Conservation (phyloP, 805 yeast species). For the Teunomyces lycoperdinae region DNA sequence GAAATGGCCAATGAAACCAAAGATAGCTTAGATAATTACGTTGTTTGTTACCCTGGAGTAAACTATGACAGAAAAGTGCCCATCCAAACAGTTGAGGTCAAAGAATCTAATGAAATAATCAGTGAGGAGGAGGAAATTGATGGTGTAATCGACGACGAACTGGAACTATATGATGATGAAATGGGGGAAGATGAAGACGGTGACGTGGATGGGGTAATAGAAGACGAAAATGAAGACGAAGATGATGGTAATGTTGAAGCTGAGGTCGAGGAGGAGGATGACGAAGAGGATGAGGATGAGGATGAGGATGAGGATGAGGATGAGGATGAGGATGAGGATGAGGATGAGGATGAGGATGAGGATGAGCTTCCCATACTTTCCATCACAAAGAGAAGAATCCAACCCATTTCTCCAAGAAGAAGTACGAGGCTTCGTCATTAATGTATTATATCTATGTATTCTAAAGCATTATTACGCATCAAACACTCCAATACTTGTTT, state of each 20-base stretch:
- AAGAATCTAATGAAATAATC: background rate
- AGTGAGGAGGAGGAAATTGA: conserved; percentile 8
- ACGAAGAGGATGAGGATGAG: background rate
- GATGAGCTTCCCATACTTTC: background rate
- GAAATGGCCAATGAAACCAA: conserved; percentile 7
- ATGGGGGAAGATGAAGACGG: conserved; percentile 13
- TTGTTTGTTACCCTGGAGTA: conserved; percentile 37
- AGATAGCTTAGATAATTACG: conserved; percentile 22
- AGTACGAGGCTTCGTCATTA: conserved; percentile 2
- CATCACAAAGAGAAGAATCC: background rate
- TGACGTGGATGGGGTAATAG: conserved; percentile 7
- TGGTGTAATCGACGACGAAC: conserved; percentile 17
- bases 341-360: background rate
- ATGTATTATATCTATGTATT: conserved; percentile 1
- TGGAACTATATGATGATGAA: conserved; percentile 12
- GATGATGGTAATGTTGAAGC: background rate
- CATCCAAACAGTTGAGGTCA: conserved; percentile 10
- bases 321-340: background rate
- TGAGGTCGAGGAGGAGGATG: background rate
- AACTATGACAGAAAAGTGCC: conserved; percentile 10
- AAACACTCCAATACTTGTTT: conserved; percentile 34
- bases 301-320: background rate
- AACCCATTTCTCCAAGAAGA: conserved; percentile 3
- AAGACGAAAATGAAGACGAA: background rate
- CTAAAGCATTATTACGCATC: conserved; percentile 6